Base-by-base conservation (phyloP, 768 basidiomycete species). In the Chalciporus sphaerocephalus region DNA sequence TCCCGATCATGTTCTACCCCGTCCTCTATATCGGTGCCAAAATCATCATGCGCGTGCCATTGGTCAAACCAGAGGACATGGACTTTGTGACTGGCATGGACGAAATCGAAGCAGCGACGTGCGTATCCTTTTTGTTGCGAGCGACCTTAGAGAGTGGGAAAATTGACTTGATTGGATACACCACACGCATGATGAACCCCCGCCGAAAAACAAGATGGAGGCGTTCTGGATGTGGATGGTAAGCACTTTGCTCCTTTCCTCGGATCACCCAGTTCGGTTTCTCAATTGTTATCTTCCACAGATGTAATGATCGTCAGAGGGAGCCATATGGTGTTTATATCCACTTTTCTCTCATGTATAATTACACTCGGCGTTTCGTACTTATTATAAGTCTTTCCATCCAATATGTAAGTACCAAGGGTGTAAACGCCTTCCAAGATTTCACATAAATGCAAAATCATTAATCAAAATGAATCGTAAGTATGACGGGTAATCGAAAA, bases 1-100 rank as follows among this genome's bases (percentile, higher is more conserved):
- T 72, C 23, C 69, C 73, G 10, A 50, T 74, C 46, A 54, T 56
- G 28, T 53, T 74, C 40, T 76, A 80, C 68, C 76, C 76, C 13
- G 32, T 75, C 33, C 51, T 80, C 10, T 80, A 72, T 58, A 2
- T 72, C 13, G 59, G 43, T 17, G 53, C 56, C 36, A 66, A 53
- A 35, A 4, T 53, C 8, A 1, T 44, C 38, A 59, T 43, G 53
- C 49, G 50, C 27, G 48, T 27, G 1, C 48, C 38, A 3, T 0
- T 34, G 3, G 12, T 59, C 16, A 48, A 25, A 1, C 23, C 50
- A 1, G 13, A 23, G 5, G 49, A 60, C n/a, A 67, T 64, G 62
- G 62, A 64, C 33, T 67, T 64, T 38, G 42, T 46, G 5, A 42
- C 42, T 20, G 40, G 52, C 16, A 41, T 67, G 6, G 52, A 50